phyloP scores from a whole-genome alignment of 2,329 filamentous ascomycete genomes.

The Pyrenochaeta sp. region DNA sequence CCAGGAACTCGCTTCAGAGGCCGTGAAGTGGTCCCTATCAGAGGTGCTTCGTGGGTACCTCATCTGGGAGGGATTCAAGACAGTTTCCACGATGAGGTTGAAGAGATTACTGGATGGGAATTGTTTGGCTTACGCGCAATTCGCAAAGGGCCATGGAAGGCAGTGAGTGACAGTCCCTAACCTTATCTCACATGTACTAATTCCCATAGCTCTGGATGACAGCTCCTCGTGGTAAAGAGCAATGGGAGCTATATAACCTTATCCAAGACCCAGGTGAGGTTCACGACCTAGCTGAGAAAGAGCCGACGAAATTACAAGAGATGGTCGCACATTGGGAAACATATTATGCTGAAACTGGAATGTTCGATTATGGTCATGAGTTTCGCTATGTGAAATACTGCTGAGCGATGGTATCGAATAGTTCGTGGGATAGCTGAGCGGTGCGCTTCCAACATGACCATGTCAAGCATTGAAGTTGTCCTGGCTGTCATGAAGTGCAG shows the following conservation, averaged over 20 bases:
- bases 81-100: slow-evolving; percentile 3
- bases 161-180: too few relatives aligned
- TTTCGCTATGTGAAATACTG: slow-evolving; percentile 3
- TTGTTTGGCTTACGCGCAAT: slow-evolving; percentile 15
- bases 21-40: slow-evolving; percentile 23
- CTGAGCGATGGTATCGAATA: background rate
- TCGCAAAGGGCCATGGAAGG: slow-evolving; percentile 13
- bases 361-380: slow-evolving; percentile 15
- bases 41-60: slow-evolving; percentile 8
- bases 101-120: slow-evolving; percentile 14
- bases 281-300: slow-evolving; percentile 7
- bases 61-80: background rate
- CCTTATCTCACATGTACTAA: too few relatives aligned
- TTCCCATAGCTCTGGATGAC: slow-evolving; percentile 8
- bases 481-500: too few relatives aligned
- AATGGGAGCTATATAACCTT: slow-evolving; percentile 18
- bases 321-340: slow-evolving; percentile 14
- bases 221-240: slow-evolving; percentile 9
- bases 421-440: too few relatives aligned
- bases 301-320: slow-evolving; percentile 6
- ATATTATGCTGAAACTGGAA: slow-evolving; percentile 16
- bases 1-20: slow-evolving; percentile 39
- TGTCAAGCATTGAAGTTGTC: too few relatives aligned
- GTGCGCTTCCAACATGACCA: too few relatives aligned
- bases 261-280: slow-evolving; percentile 12